phyloP scores from a whole-genome alignment of 1,139 yeast species.

The Spathaspora sp. region DNA sequence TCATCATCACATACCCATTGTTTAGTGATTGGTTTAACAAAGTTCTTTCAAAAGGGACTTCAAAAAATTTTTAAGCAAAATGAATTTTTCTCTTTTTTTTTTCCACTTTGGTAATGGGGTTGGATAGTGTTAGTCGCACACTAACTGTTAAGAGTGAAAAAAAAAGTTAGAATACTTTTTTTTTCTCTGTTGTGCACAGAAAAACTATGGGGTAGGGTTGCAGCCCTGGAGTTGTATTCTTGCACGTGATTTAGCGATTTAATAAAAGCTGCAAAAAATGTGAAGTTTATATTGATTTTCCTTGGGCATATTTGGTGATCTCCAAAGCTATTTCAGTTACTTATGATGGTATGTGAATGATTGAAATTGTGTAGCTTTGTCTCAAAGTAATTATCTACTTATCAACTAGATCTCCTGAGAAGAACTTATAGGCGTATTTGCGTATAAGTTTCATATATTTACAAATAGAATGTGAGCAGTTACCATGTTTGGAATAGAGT shows the following conservation, averaged over 20 bases:
- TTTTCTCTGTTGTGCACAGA: slow-evolving; percentile 1
- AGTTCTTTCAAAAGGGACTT: slow-evolving; percentile 7
- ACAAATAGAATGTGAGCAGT: too few relatives aligned
- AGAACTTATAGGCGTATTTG: too few relatives aligned
- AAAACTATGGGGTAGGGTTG: slow-evolving; percentile 3
- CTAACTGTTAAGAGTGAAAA: background rate
- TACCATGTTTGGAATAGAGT: too few relatives aligned
- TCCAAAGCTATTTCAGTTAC: too few relatives aligned
- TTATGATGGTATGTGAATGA: too few relatives aligned
- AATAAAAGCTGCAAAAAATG: background rate
- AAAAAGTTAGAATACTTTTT: background rate
- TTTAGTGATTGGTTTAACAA: slow-evolving; percentile 16
- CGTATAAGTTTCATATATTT: too few relatives aligned
- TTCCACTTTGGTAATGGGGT: slow-evolving; percentile 4
- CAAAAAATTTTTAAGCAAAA: slow-evolving; percentile 11
- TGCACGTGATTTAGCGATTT: slow-evolving; percentile 5
- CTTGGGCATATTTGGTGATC: too few relatives aligned
- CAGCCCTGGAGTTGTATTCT: background rate
- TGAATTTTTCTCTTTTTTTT: slow-evolving; percentile 7
- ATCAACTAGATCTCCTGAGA: too few relatives aligned
- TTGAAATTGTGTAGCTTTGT: too few relatives aligned
- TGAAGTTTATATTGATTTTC: background rate
- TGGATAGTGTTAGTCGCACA: background rate
- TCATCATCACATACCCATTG: slow-evolving; percentile 18
- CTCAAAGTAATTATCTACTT: too few relatives aligned